Conservation (phyloP, 257 asterid genomes). For the Plantago major region DNA sequence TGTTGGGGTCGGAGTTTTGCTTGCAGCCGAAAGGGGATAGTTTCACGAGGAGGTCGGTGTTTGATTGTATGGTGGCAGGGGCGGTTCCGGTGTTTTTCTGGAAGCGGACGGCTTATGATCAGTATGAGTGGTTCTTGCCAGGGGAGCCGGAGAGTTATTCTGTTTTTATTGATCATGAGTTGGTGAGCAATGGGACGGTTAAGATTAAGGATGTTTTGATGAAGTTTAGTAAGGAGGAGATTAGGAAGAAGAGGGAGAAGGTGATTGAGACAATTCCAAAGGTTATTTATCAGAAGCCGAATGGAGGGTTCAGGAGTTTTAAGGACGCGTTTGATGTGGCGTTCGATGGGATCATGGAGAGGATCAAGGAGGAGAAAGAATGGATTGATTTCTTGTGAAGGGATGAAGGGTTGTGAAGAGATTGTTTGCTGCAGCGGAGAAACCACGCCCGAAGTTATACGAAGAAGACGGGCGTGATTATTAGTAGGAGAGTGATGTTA, state of each 20-base stretch:
- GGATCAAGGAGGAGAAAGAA: slow-evolving; percentile 69
- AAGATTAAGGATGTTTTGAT: slow-evolving; percentile 50
- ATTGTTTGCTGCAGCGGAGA: too few species aligned
- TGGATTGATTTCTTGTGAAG: slow-evolving; percentile 54
- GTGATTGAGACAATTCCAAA: slow-evolving; percentile 73
- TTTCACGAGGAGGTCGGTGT: slow-evolving; percentile 51
- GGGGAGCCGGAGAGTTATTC: slow-evolving; percentile 75
- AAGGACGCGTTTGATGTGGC: slow-evolving; percentile 90
- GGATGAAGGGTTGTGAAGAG: too few species aligned
- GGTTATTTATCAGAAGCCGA: slow-evolving; percentile 54
- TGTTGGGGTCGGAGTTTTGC: slow-evolving; percentile 65
- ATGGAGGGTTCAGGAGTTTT: slow-evolving; percentile 37
- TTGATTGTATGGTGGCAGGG: slow-evolving; percentile 84
- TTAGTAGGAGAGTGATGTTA: background rate
- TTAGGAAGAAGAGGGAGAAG: slow-evolving; percentile 63
- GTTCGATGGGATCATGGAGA: slow-evolving; percentile 70
- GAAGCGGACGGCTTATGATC: slow-evolving; percentile 61
- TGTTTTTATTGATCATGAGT: slow-evolving; percentile 57
- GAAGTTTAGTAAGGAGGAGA: slow-evolving; percentile 45
- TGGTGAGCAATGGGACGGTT: slow-evolving; percentile 47
- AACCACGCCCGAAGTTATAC: too few species aligned
- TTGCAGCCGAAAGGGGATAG: slow-evolving; percentile 80
- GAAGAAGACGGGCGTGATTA: background rate
- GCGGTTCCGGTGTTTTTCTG: slow-evolving; percentile 78
- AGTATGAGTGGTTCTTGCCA: slow-evolving; percentile 85